Base-by-base conservation (phyloP, 805 yeast species). In the Ogataea methanolica region DNA sequence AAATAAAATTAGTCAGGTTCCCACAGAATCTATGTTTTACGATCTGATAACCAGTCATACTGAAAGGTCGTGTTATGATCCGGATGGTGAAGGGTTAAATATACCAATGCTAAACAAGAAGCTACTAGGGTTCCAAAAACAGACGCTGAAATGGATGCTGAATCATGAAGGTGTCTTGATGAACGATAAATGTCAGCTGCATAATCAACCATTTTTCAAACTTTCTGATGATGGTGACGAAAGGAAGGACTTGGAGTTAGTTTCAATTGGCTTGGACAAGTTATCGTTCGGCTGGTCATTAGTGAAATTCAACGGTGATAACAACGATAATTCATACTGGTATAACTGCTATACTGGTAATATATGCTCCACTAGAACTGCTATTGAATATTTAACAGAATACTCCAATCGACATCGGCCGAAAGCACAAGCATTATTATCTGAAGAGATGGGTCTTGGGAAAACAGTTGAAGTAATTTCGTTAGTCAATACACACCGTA, bases 371-470 rank as follows among this genome's bases (percentile, higher is more conserved):
- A 55, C 63, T 6, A 43, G 46, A 1, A 59, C 65, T 21, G 69
- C 74, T 1, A 42, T 65, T 2, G 43, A 59, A 4, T 69, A 59
- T 43, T 47, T 70, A 7, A 16, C 36, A 3, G 26, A 50, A 2
- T 41, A 31, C 0, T 45, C 56, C 1, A 43, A 44, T 16, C 23
- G 41, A 4, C 46, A 41, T 9, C 55, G 58, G 7, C 19, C 12
- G 3, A 57, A 60, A 2, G 82, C 78, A 0, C 72, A 75, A 43
- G 97, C 95, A 0, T 68, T 94, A 7, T 64, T 94, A 33, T 85
- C 94, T 1, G 99, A 92, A 59, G 99, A 94, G 65, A 94, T 94
- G 99, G 99, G 99, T 0, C 73, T 94, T 7, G 99, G 99, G 0
- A 94, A 94, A 60, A 92, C 99, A 0, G 82, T 94, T 4, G 99